Conservation (phyloP, 2,329 filamentous ascomycete genomes). For the Ophiocordyceps robertsii region DNA sequence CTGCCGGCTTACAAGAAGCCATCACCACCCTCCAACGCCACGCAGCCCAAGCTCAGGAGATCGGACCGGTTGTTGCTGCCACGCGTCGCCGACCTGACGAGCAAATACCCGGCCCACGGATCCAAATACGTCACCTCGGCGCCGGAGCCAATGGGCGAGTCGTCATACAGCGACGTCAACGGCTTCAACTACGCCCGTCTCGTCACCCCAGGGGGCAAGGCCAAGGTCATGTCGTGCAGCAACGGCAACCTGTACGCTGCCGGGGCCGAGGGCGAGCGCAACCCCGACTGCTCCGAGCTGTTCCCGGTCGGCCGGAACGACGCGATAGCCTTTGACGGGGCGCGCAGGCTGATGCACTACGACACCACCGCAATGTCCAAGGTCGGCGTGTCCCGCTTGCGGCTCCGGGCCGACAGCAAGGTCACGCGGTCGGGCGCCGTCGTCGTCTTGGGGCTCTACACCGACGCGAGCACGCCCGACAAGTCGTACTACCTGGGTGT, state of each 20-base stretch:
- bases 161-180: constrained; percentile 8
- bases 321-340: constrained; percentile 10
- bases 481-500: constrained; percentile 8
- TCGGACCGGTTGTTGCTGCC: neutral
- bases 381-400: constrained; percentile 16
- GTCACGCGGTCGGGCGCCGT: constrained; percentile 7
- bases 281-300: constrained; percentile 8
- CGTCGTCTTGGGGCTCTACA: constrained; percentile 8
- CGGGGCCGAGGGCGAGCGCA: constrained; percentile 6
- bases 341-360: constrained; percentile 16
- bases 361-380: constrained; percentile 17
- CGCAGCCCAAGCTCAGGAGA: neutral
- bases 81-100: neutral
- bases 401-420: constrained; percentile 7
- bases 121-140: neutral
- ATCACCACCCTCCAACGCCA: neutral
- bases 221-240: constrained; percentile 16
- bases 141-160: neutral
- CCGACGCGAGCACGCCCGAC: constrained; percentile 1
- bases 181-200: constrained; percentile 10
- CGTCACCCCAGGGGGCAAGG: constrained; percentile 6
- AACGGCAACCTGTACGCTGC: constrained; percentile 21
- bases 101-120: neutral
- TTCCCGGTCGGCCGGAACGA: constrained; percentile 9
- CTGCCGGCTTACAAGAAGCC: neutral